Evolutionary conservation across 805 yeast species (phyloP).

Genomic region (Kregervanrija pseudodelftensis): DNA sequence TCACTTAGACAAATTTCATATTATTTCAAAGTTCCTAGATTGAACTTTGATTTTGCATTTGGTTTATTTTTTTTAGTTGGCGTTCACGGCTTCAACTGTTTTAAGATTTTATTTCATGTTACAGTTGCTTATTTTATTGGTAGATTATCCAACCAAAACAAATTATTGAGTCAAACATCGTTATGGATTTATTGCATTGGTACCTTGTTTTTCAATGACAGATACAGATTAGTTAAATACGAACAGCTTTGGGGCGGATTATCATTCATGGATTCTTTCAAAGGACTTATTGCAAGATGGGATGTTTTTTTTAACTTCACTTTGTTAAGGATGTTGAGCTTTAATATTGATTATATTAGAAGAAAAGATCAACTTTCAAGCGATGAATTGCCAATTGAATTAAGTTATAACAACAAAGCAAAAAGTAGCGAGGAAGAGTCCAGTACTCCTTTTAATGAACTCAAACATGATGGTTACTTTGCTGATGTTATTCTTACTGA

Average conservation of each 20-base stretch:
- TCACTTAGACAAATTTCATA: conserved; percentile 36
- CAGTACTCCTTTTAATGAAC: not conserved
- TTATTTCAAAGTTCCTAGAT: conserved; percentile 30
- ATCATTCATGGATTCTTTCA: conserved; percentile 54
- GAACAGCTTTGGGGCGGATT: conserved; percentile 36
- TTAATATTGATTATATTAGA: conserved; percentile 66
- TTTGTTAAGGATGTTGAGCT: conserved; percentile 75
- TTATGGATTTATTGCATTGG: conserved; percentile 80
- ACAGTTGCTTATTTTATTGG: conserved; percentile 46
- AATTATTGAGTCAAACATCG: conserved; percentile 32
- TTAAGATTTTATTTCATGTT: conserved; percentile 57
- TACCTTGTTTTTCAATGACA: conserved; percentile 72
- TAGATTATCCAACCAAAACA: conserved; percentile 26
- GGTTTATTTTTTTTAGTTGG: conserved; percentile 62
- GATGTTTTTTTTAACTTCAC: conserved; percentile 93
- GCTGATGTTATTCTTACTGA: conserved; percentile 36
- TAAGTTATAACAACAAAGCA: conserved; percentile 7
- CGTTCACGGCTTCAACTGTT: conserved; percentile 72
- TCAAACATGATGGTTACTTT: conserved; percentile 3
- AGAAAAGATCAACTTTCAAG: conserved; percentile 20
- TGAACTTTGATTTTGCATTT: conserved; percentile 64
- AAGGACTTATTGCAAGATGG: conserved; percentile 86
- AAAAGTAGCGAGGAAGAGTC: conserved; percentile 10
- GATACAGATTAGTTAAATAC: conserved; percentile 45
- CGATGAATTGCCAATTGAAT: conserved; percentile 4